Base-by-base conservation (phyloP, 106 monocot genomes). In the Gastrodia elata region DNA sequence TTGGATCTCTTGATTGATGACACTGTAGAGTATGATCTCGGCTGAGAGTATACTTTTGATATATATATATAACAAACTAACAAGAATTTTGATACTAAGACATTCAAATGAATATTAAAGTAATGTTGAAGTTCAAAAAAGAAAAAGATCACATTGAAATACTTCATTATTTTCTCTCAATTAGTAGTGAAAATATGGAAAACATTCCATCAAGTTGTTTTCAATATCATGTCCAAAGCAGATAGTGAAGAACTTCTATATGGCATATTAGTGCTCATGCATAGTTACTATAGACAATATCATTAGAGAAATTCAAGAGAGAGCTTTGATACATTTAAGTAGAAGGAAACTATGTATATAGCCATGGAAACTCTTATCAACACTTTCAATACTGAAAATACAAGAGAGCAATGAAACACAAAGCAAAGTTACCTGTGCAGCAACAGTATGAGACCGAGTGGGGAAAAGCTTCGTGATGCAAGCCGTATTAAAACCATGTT, bases 381-480 rank as follows among this genome's bases (percentile, higher is more conserved):
- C 25, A 41, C 25, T 25, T 69, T 4, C 40, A 25, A 33, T 3
- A 40, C 8, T 30, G 2, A 40, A 69, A 39, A n/a, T n/a, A n/a
- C n/a, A n/a, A n/a, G n/a, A n/a, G n/a, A n/a, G n/a, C n/a, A n/a
- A n/a, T n/a, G n/a, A n/a, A 15, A 39, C 14, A 24, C 39, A 38
- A 40, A 32, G 11, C 27, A 32, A 26, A 40, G 16, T 39, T 72
- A 90, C 90, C 90, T 90, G 90, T 25, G 90, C 90, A 15, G 90
- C 90, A 65, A 90, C 87, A 0, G 90, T 90, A 72, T 90, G 90
- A 3, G 90, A 90, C 13, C 87, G 82, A 35, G 90, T 90, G 72
- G 90, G 90, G 58, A 90, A 90, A 49, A 90, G 84, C 78, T 90
- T 90, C 57, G 90, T 90, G 33, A 90, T 87, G 76, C 90, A 90